Evolutionary conservation across 768 basidiomycete species (phyloP).

Genomic region (Mrakia hoshinonis): DNA sequence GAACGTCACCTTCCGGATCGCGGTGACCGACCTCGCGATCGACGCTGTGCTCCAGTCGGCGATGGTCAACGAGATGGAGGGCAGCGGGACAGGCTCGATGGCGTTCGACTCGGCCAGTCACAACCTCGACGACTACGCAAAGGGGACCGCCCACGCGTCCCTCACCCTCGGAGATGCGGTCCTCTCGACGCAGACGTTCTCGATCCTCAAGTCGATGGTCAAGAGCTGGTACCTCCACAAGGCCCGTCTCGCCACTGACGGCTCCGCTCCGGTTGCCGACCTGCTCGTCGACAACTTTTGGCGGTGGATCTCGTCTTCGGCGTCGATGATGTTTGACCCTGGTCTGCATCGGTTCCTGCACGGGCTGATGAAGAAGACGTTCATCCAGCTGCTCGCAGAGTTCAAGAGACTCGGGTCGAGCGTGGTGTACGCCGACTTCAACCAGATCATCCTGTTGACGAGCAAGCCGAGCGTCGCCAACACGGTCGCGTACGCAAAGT

Average conservation of each 20-base stretch:
- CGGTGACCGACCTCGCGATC: slow-evolving; percentile 83
- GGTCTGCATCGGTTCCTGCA: slow-evolving; percentile 87
- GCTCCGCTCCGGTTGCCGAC: slow-evolving; percentile 49
- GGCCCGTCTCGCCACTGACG: slow-evolving; percentile 56
- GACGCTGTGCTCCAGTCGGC: slow-evolving; percentile 89
- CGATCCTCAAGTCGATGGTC: slow-evolving; percentile 74
- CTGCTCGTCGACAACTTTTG: slow-evolving; percentile 80
- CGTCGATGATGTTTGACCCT: slow-evolving; percentile 82
- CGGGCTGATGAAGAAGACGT: slow-evolving; percentile 94
- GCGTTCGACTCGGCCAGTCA: slow-evolving; percentile 89
- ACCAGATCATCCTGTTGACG: slow-evolving; percentile 78
- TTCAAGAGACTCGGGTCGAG: slow-evolving; percentile 90
- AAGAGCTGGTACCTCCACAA: slow-evolving; percentile 80
- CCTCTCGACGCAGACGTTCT: slow-evolving; percentile 76
- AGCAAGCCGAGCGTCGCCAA: slow-evolving; percentile 86
- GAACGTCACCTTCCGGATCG: slow-evolving; percentile 84
- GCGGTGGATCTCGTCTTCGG: slow-evolving; percentile 85
- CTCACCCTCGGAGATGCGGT: slow-evolving; percentile 81
- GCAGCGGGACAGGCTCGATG: slow-evolving; percentile 74
- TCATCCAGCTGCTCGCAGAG: slow-evolving; percentile 92
- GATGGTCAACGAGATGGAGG: slow-evolving; percentile 93
- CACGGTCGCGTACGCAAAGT: slow-evolving; percentile 89
- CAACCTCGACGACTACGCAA: slow-evolving; percentile 80
- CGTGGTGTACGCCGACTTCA: slow-evolving; percentile 88
- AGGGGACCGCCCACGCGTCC: slow-evolving; percentile 51